Conservation (phyloP, 1,284 basidiomycete genomes). For the Rhodotorula sp. region DNA sequence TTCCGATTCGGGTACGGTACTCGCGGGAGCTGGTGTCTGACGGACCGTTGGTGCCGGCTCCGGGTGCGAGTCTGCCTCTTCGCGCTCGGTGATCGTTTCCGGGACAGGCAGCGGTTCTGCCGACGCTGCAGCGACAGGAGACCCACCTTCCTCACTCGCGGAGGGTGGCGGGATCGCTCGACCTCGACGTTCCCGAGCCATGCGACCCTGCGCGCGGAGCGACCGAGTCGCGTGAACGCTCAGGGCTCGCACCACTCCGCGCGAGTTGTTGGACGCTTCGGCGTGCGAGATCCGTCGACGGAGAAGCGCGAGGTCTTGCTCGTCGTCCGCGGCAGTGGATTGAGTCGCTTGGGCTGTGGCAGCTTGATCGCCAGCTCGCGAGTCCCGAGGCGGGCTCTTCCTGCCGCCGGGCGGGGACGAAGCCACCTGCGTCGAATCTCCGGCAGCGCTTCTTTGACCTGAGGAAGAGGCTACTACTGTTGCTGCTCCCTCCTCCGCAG, state of each 20-base stretch:
- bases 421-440: no score
- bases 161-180: background rate
- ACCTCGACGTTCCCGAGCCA: background rate
- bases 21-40: no score
- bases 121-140: background rate
- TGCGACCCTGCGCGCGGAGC: background rate
- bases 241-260: conserved; percentile 17
- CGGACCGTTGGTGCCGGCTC: background rate
- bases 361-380: background rate
- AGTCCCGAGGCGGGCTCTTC: no score
- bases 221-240: conserved; percentile 11
- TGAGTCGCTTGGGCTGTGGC: background rate
- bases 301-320: conserved; percentile 1
- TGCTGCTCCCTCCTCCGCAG: background rate
- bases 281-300: conserved; percentile 17
- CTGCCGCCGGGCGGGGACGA: no score
- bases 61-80: background rate
- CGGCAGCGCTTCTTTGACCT: no score
- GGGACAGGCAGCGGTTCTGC: background rate
- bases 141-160: background rate
- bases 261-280: conserved; percentile 13
- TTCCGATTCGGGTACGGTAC: background rate
- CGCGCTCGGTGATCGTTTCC: background rate
- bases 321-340: background rate
- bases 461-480: no score